Conservation (phyloP, 768 basidiomycete species). For the Termitomyces sp. region DNA sequence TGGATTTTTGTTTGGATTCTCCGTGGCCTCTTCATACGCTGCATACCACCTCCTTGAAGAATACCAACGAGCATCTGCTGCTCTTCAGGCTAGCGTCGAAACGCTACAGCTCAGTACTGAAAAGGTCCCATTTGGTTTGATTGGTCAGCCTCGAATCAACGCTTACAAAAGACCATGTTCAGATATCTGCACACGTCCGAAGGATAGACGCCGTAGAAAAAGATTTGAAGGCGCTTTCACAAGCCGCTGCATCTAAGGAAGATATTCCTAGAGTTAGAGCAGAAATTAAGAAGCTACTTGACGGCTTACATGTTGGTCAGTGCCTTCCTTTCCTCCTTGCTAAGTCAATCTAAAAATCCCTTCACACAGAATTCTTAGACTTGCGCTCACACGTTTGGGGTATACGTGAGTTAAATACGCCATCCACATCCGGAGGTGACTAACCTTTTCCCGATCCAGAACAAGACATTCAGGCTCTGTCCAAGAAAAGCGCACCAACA, state of each 20-base stretch:
- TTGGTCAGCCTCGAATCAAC: background rate
- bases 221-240: slow-evolving; percentile 73
- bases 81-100: slow-evolving; percentile 83
- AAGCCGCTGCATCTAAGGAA: slow-evolving; percentile 69
- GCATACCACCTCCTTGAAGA: slow-evolving; percentile 89
- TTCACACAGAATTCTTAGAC: slow-evolving; percentile 67
- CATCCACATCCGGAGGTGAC: background rate
- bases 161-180: background rate
- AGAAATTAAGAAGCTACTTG: slow-evolving; percentile 86
- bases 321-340: slow-evolving; percentile 5
- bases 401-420: slow-evolving; percentile 57
- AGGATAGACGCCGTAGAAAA: slow-evolving; percentile 88
- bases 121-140: slow-evolving; percentile 44
- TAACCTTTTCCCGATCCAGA: slow-evolving; percentile 38
- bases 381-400: slow-evolving; percentile 83
- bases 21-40: slow-evolving; percentile 80
- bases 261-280: slow-evolving; percentile 72
- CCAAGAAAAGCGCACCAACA: slow-evolving; percentile 50
- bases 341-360: background rate
- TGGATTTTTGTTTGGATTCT: slow-evolving; percentile 88
- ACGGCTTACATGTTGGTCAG: slow-evolving; percentile 76
- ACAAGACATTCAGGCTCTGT: slow-evolving; percentile 73
- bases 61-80: slow-evolving; percentile 84
- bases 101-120: slow-evolving; percentile 82
- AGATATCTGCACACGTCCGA: slow-evolving; percentile 82